Percentiles rank a stretch among this genome's conserved stretches.
Conservation (phyloP, 2,329 filamentous ascomycete species). For the Paramyrothecium sp. region DNA sequence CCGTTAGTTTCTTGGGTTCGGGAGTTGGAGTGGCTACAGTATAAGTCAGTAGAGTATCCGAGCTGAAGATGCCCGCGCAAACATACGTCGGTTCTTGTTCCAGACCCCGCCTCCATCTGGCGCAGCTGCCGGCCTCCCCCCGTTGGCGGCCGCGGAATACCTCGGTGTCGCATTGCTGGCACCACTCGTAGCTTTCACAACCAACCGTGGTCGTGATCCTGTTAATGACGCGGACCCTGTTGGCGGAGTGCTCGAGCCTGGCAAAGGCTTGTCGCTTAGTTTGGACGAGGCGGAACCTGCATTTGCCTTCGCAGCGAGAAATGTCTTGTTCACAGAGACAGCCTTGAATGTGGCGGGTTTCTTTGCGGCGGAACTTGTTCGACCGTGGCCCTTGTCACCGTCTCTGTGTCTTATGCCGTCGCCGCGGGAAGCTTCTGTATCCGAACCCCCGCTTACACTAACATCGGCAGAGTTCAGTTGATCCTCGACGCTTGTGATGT, state of each 20-base stretch:
- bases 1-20: constrained; percentile 79
- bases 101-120: constrained; percentile 76
- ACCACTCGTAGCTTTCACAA: constrained; percentile 70
- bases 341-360: constrained; percentile 80
- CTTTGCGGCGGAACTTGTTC: constrained; percentile 61
- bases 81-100: constrained; percentile 85
- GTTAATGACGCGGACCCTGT: constrained; percentile 45
- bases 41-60: neutral
- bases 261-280: constrained; percentile 46
- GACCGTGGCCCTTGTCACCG: constrained; percentile 58
- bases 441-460: constrained; percentile 72
- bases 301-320: constrained; percentile 69
- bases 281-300: constrained; percentile 45
- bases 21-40: constrained; percentile 57
- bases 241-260: constrained; percentile 45
- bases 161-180: constrained; percentile 51
- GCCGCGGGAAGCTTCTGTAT: constrained; percentile 68
- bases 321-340: constrained; percentile 82
- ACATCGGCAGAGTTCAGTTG: constrained; percentile 62
- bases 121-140: constrained; percentile 57
- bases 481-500: constrained; percentile 57
- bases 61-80: neutral
- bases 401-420: constrained; percentile 54
- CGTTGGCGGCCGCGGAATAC: constrained; percentile 45
- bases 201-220: constrained; percentile 65